phyloP scores from a whole-genome alignment of 352 stramenopile species.

The Pythium phragmitis region DNA sequence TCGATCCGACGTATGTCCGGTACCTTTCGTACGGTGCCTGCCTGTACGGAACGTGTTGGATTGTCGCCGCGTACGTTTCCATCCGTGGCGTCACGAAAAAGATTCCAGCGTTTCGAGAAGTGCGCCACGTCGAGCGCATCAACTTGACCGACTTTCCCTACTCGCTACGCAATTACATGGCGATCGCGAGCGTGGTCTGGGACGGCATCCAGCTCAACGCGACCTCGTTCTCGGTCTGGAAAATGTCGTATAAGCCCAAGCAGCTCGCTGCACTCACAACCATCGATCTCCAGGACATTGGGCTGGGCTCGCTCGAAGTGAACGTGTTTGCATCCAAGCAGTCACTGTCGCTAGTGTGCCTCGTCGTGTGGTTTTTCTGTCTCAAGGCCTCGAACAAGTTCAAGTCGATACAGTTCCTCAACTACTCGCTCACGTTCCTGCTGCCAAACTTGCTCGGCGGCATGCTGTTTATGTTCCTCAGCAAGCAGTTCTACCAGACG shows the following conservation, averaged over 20 bases:
- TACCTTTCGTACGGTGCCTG: conserved; percentile 30
- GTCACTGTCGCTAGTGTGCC: conserved; percentile 23
- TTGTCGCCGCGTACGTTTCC: conserved; percentile 29
- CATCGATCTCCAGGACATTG: conserved; percentile 32
- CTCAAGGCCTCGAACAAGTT: conserved; percentile 47
- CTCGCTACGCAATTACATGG: conserved; percentile 40
- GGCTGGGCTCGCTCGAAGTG: conserved; percentile 26
- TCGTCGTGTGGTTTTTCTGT: conserved; percentile 37
- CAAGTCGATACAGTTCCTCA: conserved; percentile 36
- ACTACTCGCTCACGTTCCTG: conserved; percentile 40
- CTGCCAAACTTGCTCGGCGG: conserved; percentile 32
- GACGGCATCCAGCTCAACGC: conserved; percentile 41
- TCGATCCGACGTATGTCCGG: conserved; percentile 4
- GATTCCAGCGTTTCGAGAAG: conserved; percentile 36
- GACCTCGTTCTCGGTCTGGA: conserved; percentile 39
- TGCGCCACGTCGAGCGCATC: conserved; percentile 32
- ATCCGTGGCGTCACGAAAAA: conserved; percentile 26
- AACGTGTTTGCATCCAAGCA: conserved; percentile 32
- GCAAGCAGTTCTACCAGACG: conserved; percentile 37
- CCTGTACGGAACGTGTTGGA: conserved; percentile 31
- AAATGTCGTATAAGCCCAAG: conserved; percentile 33
- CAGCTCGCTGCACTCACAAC: conserved; percentile 32
- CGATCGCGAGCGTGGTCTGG: conserved; percentile 36
- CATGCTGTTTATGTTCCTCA: conserved; percentile 42
- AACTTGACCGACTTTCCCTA: conserved; percentile 36